Evolutionary conservation across 257 asterid genomes (phyloP).

Genomic region (Solanum pinnatisectum): DNA sequence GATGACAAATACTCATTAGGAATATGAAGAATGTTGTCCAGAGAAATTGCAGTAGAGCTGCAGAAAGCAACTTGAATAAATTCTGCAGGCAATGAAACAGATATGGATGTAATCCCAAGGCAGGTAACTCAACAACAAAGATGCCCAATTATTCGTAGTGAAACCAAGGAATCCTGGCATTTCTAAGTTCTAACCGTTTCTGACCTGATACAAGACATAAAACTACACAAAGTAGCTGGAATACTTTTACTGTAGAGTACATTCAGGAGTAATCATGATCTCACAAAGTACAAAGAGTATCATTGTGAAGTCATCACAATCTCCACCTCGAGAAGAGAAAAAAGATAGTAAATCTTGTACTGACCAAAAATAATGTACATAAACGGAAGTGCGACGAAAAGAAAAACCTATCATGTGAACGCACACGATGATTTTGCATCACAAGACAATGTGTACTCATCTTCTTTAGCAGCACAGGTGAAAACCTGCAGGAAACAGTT

Average conservation of each 20-base stretch:
- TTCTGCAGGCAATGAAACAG: neutral
- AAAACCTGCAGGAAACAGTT: conserved; percentile 45
- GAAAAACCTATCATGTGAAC: conserved; percentile 2
- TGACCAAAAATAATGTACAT: neutral
- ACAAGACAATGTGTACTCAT: conserved; percentile 78
- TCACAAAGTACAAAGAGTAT: neutral
- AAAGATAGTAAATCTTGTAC: neutral
- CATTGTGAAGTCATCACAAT: neutral
- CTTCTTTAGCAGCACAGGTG: conserved; percentile 62
- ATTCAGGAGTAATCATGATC: neutral
- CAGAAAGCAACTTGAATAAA: neutral
- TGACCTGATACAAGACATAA: neutral
- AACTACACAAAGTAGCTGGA: neutral
- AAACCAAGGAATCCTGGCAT: neutral
- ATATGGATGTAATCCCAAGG: neutral
- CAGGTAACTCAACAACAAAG: neutral
- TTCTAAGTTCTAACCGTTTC: neutral
- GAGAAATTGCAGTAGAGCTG: neutral
- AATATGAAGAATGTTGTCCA: neutral
- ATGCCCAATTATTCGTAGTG: neutral
- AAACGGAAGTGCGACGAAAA: neutral
- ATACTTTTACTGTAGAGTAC: neutral
- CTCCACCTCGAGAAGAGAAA: neutral
- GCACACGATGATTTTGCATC: conserved; percentile 84
- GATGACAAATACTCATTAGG: neutral